Evolutionary conservation across 306 rosid species (phyloP), one percentile per base, ranked within the genome.

Genomic region (Rosa rugosa): DNA sequence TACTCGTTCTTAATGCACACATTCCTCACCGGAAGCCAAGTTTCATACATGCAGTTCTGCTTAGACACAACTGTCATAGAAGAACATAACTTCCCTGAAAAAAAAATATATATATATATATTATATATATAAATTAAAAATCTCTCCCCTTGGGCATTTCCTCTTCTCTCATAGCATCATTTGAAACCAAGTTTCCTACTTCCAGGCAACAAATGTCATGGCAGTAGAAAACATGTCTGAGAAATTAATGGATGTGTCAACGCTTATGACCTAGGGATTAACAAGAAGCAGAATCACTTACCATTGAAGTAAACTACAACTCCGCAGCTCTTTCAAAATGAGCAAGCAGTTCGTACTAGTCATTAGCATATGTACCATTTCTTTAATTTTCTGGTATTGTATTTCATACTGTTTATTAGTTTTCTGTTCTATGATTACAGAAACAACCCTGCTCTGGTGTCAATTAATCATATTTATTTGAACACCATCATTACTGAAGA

Each of bases 51-150:
- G 25, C 38, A 59, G 63, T 11, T 71, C 23, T 44, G 20, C 45
- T 11, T 57, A 17, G 59, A 22, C 72, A 53, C 69, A 77, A 50
- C 54, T 77, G 75, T 42, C 71, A 42, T 16, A 46, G 42, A 77
- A 41, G 31, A 63, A 71, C 17, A 6, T 5, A 38, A 40, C 23
- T 6, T 4, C 25, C 6, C 13, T 2, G 23, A 18, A 18, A 27
- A 13, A 63, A 1, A 13, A 13, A 31, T 0, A 10, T 25, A 22
- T 5, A 49, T 12, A 41, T 5, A 41, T 31, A 31, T 31, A 31
- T 1, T 31, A 31, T 31, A 2, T 31, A 31, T 31, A 31, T 31
- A 31, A 8, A 45, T 6, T 8, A 45, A 1, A 17, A 6, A 53
- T 22, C 67, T 11, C 8, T 34, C 8, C 25, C 46, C 22, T 8